phyloP scores from a whole-genome alignment of 2,329 filamentous ascomycete species.

The Xylariaceae sp. region DNA sequence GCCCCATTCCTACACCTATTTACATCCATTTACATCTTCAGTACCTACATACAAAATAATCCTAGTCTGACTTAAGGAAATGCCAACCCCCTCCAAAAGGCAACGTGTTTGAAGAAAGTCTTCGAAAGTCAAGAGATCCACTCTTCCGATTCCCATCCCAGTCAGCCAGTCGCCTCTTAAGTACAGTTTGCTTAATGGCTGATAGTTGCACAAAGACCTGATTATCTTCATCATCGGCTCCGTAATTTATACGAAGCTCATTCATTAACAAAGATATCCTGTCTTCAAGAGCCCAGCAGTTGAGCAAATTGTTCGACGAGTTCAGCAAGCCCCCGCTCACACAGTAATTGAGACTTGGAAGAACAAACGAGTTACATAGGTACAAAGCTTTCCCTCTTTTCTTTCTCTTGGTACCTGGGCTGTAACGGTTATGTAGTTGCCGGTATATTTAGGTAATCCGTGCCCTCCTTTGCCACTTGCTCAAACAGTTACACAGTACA shows the following conservation, averaged over 20 bases:
- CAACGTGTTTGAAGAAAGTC: too few species aligned
- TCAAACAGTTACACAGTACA: too few species aligned
- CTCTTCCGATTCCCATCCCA: too few species aligned
- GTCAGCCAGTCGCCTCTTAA: too few species aligned
- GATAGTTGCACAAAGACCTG: too few species aligned
- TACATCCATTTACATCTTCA: too few species aligned
- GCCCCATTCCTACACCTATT: too few species aligned
- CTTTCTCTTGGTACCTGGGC: neutral
- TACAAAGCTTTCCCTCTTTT: too few species aligned
- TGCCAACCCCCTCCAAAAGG: neutral
- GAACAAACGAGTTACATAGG: too few species aligned
- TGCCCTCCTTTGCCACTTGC: neutral
- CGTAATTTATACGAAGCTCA: neutral
- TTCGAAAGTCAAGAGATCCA: too few species aligned
- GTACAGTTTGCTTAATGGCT: too few species aligned
- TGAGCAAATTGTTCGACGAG: neutral
- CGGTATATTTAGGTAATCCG: neutral
- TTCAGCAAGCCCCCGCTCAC: neutral
- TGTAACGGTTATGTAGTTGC: neutral
- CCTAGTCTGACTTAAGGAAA: neutral
- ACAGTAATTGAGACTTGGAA: too few species aligned
- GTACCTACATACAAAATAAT: neutral
- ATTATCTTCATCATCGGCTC: neutral
- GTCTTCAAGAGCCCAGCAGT: neutral
- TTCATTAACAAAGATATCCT: neutral